Evolutionary conservation across 2,329 filamentous ascomycete species (phyloP).

Genomic region (Neonectria coccinea): DNA sequence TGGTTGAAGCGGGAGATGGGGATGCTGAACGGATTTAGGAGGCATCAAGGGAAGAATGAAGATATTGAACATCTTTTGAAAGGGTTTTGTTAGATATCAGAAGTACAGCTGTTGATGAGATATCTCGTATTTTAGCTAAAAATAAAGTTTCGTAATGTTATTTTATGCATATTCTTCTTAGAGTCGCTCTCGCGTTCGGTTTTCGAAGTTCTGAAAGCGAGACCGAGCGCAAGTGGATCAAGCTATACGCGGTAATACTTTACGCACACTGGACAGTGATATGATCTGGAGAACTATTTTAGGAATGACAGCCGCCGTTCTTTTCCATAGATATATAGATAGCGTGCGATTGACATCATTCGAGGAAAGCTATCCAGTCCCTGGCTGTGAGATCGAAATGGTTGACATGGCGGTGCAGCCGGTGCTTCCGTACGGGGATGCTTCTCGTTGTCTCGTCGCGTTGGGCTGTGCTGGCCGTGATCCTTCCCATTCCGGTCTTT

Average conservation of each 20-base stretch:
- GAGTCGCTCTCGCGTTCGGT: constrained; percentile 1
- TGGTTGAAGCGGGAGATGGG: neutral
- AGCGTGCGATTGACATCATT: neutral
- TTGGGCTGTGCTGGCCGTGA: neutral
- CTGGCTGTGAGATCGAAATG: neutral
- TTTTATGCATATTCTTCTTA: neutral
- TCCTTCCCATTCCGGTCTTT: neutral
- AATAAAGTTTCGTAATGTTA: neutral
- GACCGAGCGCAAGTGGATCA: neutral
- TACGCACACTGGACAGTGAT: neutral
- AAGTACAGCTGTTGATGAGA: neutral
- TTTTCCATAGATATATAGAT: neutral
- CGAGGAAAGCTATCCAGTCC: neutral
- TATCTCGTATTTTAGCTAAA: neutral
- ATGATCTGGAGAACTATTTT: neutral
- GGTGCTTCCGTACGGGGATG: neutral
- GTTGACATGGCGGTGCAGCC: neutral
- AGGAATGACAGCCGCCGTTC: neutral
- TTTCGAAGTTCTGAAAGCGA: neutral
- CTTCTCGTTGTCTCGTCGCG: neutral
- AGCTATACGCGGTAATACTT: neutral
- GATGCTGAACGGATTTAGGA: neutral
- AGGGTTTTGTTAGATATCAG: neutral
- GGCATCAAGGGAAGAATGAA: neutral
- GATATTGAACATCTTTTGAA: neutral